Evolutionary conservation across 306 rosid species (phyloP).

Genomic region (Corylus heterophylla): DNA sequence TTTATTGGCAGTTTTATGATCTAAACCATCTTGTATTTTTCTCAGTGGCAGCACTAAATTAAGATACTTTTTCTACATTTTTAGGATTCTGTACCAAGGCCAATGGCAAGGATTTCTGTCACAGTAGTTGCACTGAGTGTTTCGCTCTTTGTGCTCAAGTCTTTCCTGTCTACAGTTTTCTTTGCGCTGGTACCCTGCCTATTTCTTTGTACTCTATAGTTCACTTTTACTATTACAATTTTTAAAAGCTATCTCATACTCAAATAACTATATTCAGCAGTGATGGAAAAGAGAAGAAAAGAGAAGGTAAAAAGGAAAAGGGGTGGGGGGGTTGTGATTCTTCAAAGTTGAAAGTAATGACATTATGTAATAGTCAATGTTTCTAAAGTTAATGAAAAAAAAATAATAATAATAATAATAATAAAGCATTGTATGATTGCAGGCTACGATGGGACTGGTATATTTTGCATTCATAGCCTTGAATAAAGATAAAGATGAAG

Average conservation of each 20-base stretch:
- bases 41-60: not conserved
- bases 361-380: not conserved
- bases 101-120: conserved; percentile 58
- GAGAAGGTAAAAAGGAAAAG: not conserved
- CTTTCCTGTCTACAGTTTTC: conserved; percentile 57
- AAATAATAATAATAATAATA: not conserved
- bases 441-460: conserved; percentile 85
- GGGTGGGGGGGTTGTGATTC: not conserved
- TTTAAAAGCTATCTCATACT: not conserved
- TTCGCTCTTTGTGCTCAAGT: conserved; percentile 60
- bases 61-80: not conserved
- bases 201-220: conserved; percentile 11
- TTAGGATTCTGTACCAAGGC: conserved; percentile 52
- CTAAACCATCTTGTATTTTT: not conserved
- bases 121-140: conserved; percentile 55
- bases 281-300: not conserved
- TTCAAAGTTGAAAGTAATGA: not conserved
- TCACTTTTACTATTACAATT: not conserved
- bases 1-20: not conserved
- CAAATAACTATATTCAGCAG: not conserved
- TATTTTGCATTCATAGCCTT: conserved; percentile 80
- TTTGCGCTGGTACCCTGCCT: conserved; percentile 54
- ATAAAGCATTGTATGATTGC: conserved; percentile 28
- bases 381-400: not conserved
- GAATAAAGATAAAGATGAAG: conserved; percentile 81